phyloP scores from a whole-genome alignment of 345 rosid species.

The Moricandia moricandioides region DNA sequence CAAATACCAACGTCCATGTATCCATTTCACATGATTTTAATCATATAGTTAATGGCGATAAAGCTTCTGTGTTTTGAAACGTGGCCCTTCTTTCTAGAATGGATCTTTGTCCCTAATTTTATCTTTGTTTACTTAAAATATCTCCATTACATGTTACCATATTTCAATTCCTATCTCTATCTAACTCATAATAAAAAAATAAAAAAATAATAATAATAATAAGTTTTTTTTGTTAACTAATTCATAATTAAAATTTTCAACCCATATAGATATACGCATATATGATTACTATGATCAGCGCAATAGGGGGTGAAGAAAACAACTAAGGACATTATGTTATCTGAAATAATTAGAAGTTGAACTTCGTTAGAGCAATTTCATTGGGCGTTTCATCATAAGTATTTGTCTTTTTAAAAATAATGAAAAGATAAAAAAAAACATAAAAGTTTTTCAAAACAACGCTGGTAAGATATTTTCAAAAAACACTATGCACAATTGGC shows the following conservation, averaged over 20 bases:
- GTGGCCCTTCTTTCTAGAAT: conserved; percentile 38
- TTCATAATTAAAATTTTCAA: neutral
- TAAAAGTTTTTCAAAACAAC: too few relatives aligned
- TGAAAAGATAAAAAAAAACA: too few relatives aligned
- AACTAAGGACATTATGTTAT: neutral
- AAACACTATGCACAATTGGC: too few relatives aligned
- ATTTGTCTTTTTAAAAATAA: too few relatives aligned
- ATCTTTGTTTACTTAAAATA: neutral
- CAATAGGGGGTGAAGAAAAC: neutral
- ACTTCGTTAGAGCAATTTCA: neutral
- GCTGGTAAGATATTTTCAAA: too few relatives aligned
- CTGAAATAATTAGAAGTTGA: neutral
- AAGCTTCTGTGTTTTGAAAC: conserved; percentile 34
- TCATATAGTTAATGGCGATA: conserved; percentile 22
- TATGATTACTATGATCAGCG: neutral
- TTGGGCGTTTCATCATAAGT: too few relatives aligned
- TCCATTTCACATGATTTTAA: conserved; percentile 16
- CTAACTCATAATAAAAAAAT: neutral
- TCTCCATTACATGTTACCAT: neutral
- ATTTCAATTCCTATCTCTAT: neutral
- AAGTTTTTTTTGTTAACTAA: neutral
- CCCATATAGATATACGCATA: neutral
- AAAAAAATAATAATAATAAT: neutral
- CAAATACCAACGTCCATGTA: conserved; percentile 36
- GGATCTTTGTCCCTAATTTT: conserved; percentile 32